These are phyloP conservation scores for Aspergillus sergii DNA, from an alignment of 2,329 filamentous ascomycete genomes.

Conservation along the genomic window DNA sequence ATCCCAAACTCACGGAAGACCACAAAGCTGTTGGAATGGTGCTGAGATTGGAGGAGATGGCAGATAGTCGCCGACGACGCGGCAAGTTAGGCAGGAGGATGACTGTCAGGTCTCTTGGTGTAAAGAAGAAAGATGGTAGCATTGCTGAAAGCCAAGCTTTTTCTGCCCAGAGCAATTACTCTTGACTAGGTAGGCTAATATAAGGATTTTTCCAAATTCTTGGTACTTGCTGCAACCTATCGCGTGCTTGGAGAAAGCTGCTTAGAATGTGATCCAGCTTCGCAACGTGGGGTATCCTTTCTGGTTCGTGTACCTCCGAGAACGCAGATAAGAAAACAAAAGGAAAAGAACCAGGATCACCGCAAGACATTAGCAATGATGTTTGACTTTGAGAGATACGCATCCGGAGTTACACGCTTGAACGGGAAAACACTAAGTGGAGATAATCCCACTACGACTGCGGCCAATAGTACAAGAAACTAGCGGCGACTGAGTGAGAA, in stretches of 20 bases:
- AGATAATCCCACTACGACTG: neutral
- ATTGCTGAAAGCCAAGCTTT: neutral
- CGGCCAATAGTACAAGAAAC: neutral
- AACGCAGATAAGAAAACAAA: neutral
- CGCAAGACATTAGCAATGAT: neutral
- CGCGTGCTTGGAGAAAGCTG: neutral
- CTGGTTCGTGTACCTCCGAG: neutral
- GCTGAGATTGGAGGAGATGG: constrained; percentile 24
- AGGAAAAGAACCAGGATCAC: neutral
- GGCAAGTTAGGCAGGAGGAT: constrained; percentile 11
- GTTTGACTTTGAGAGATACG: neutral
- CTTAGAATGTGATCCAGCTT: neutral
- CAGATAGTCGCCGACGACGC: neutral
- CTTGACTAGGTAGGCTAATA: neutral
- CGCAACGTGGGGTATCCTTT: neutral
- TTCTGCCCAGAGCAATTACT: neutral
- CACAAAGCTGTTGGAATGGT: constrained; percentile 43
- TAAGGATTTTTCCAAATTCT: neutral
- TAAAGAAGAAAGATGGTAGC: neutral
- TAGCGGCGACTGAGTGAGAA: neutral
- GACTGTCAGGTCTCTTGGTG: constrained; percentile 13
- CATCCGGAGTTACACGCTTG: neutral
- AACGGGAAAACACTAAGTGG: neutral
- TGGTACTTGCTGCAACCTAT: neutral
- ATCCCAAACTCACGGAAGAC: constrained; percentile 53